phyloP scores from a whole-genome alignment of 768 basidiomycete species.

The Trametes sanguinea region DNA sequence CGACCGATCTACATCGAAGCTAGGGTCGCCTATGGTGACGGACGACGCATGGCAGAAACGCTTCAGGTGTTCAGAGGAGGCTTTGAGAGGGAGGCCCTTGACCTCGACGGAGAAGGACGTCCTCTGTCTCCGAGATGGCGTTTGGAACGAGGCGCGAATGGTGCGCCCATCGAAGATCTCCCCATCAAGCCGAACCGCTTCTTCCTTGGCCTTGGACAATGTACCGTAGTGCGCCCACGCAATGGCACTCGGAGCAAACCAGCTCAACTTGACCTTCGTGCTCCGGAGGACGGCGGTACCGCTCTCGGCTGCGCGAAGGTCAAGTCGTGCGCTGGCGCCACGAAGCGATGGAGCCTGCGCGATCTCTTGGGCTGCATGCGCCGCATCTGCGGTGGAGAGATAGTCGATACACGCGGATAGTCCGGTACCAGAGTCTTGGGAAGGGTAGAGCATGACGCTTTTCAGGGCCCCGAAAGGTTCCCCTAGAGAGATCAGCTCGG shows the following conservation, averaged over 20 bases:
- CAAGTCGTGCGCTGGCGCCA: conserved; percentile 34
- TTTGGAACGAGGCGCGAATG: conserved; percentile 42
- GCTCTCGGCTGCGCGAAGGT: conserved; percentile 28
- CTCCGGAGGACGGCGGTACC: conserved; percentile 25
- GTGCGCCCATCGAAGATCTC: conserved; percentile 40
- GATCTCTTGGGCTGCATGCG: conserved; percentile 33
- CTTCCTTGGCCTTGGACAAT: conserved; percentile 44
- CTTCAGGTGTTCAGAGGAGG: conserved; percentile 36
- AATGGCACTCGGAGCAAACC: conserved; percentile 44
- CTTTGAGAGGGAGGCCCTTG: conserved; percentile 42
- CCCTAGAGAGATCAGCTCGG: conserved; percentile 37
- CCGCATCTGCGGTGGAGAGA: conserved; percentile 33
- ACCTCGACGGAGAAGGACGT: conserved; percentile 46
- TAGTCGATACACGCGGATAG: conserved; percentile 35
- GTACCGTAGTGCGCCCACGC: conserved; percentile 52
- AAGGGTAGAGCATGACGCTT: conserved; percentile 30
- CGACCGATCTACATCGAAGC: conserved; percentile 37
- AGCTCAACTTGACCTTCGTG: conserved; percentile 43
- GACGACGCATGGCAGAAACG: conserved; percentile 35
- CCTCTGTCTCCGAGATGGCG: conserved; percentile 34
- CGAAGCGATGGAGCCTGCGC: conserved; percentile 23
- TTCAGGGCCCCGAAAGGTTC: conserved; percentile 35
- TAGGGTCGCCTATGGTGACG: conserved; percentile 32
- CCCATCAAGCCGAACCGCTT: conserved; percentile 43
- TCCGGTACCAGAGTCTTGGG: background rate